Evolutionary conservation across 495 filamentous ascomycete genomes (phyloP).

Genomic region (Podospora conica): DNA sequence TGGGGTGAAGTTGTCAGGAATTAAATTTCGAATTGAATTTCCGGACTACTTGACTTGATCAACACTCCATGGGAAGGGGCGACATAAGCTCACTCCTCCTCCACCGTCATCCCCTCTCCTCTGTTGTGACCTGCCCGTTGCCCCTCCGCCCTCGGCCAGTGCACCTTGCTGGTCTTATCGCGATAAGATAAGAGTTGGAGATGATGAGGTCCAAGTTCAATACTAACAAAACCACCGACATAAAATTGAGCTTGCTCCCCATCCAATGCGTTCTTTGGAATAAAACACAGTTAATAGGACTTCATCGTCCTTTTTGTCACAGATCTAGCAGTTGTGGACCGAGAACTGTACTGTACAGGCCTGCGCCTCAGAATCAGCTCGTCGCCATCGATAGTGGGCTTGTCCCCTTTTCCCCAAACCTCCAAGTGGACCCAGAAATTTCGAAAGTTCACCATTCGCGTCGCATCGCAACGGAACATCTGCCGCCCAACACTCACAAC

Average conservation of each 20-base stretch:
- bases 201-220: background rate
- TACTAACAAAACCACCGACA: no score
- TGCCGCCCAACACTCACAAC: background rate
- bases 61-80: background rate
- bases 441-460: background rate
- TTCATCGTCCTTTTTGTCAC: no score
- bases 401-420: background rate
- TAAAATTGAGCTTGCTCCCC: no score
- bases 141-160: conserved; percentile 9
- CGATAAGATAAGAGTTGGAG: conserved; percentile 15
- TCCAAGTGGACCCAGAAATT: background rate
- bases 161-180: conserved; percentile 2
- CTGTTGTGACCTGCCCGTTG: background rate
- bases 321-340: no score
- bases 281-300: no score
- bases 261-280: no score
- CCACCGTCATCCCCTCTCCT: background rate
- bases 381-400: background rate
- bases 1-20: background rate
- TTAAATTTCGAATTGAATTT: background rate
- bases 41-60: background rate
- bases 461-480: background rate
- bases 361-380: no score
- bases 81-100: background rate
- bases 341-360: no score